Evolutionary conservation across 2,329 filamentous ascomycete genomes (phyloP), one percentile per base, ranked within the genome.

Genomic region (Fusarium zealandicum): DNA sequence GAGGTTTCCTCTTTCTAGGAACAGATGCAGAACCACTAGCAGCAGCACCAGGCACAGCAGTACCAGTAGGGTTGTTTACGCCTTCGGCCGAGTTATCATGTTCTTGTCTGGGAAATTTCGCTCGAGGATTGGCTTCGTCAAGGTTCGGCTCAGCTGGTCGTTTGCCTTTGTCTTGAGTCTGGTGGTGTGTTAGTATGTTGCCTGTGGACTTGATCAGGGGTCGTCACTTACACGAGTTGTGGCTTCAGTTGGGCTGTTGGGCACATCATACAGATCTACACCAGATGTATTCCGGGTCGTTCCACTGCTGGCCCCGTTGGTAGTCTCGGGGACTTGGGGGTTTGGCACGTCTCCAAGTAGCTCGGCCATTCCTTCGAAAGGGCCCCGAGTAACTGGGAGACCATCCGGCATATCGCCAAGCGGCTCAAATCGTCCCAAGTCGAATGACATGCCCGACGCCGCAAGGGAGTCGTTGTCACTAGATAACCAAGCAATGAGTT

Each of bases 21-120:
- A 9, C 17, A 41, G 16, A 16, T 31, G 18, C 32, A 31, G n/a
- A 9, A 6, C 16, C 4, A 10, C 25, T 8, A 25, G 22, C 22
- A 25, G 6, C 22, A 25, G 22, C 22, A 25, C 22, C 8, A 8
- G 22, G 22, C 8, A 25, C 22, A 31, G n/a, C 9, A 8, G 18
- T 5, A 10, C 25, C 38, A 18, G 18, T 4, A 16, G 36, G 11
- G 4, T 32, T 27, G 9, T 9, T 18, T 6, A 16, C 9, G 7
- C n/a, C 3, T 2, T 11, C 25, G 11, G 12, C 54, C 18, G 5
- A n/a, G 4, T 20, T 20, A 8, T 10, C 14, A 25, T 20, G 25
- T 4, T 18, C 41, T 17, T 41, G 27, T 43, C 57, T 41, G 2
- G 25, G 41, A 11, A 5, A n/a, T 51, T 59, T 51, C 30, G 40